These are phyloP conservation scores for Komagataella populi DNA, from an alignment of 805 yeast species.

Conservation along the genomic window DNA sequence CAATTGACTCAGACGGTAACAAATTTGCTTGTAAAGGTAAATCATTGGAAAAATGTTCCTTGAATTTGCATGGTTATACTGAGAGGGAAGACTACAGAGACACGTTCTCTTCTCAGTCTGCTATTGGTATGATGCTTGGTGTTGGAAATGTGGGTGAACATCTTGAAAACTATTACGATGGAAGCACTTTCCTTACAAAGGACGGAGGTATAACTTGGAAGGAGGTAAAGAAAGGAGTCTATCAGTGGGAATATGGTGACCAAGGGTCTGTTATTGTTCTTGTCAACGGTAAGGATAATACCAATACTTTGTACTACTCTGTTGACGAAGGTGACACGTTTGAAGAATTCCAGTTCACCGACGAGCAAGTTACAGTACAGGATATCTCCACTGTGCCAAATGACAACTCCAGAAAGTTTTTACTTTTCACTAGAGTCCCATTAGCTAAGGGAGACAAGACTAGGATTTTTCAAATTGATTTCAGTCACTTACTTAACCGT, in stretches of 20 bases:
- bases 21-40: constrained; percentile 35
- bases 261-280: constrained; percentile 74
- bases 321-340: constrained; percentile 69
- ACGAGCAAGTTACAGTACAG: constrained; percentile 38
- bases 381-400: constrained; percentile 82
- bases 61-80: constrained; percentile 79
- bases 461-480: constrained; percentile 42
- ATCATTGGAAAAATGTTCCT: constrained; percentile 49
- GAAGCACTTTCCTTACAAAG: constrained; percentile 42
- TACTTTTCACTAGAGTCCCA: constrained; percentile 43
- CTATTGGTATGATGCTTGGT: constrained; percentile 73
- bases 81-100: constrained; percentile 73
- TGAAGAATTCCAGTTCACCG: constrained; percentile 51
- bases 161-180: constrained; percentile 34
- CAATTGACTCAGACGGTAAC: constrained; percentile 43
- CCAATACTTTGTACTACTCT: constrained; percentile 51
- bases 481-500: constrained; percentile 29
- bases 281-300: constrained; percentile 44
- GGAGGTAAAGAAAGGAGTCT: constrained; percentile 56
- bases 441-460: constrained; percentile 33
- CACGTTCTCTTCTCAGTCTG: constrained; percentile 73
- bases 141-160: constrained; percentile 74
- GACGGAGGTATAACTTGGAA: constrained; percentile 87
- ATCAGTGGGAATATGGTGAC: constrained; percentile 91
- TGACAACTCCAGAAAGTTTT: constrained; percentile 68